phyloP scores from a whole-genome alignment of 495 filamentous ascomycete species.

The Lasiosphaeria miniovina region DNA sequence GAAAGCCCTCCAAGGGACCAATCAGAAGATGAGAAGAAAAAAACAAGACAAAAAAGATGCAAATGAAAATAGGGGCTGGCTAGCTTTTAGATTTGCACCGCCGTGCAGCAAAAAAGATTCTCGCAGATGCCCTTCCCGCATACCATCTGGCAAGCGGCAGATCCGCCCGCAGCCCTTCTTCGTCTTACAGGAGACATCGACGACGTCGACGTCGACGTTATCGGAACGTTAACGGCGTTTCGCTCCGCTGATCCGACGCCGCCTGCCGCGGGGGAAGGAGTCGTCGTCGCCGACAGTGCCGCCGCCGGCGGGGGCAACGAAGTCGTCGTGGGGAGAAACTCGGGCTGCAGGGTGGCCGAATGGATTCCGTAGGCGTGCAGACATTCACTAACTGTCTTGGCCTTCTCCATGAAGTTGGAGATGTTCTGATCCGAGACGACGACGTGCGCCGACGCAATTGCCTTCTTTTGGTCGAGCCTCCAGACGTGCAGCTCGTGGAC shows the following conservation, averaged over 20 bases:
- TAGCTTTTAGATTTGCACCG: conserved; percentile 5
- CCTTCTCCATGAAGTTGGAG: conserved; percentile 75
- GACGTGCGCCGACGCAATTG: conserved; percentile 82
- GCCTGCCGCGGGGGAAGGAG: too few relatives aligned
- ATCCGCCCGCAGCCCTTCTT: not conserved
- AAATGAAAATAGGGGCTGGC: not conserved
- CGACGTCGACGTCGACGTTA: not conserved
- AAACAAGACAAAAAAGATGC: not conserved
- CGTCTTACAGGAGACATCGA: not conserved
- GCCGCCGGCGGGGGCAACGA: too few relatives aligned
- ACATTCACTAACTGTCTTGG: conserved; percentile 70
- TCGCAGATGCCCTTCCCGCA: conserved; percentile 27
- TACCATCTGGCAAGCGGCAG: conserved; percentile 22
- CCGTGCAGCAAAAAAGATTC: conserved; percentile 26
- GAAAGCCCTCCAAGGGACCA: not conserved
- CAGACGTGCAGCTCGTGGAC: conserved; percentile 94
- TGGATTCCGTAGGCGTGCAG: conserved; percentile 93
- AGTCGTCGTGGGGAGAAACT: conserved; percentile 37
- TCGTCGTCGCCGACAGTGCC: too few relatives aligned
- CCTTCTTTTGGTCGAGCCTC: conserved; percentile 87
- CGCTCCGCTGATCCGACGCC: not conserved
- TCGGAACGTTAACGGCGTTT: not conserved
- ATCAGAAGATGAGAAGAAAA: not conserved
- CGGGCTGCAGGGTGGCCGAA: conserved; percentile 87
- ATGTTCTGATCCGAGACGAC: conserved; percentile 60